Conservation (phyloP, 371 early-diverging fungal species). For the Mucor indicus region DNA sequence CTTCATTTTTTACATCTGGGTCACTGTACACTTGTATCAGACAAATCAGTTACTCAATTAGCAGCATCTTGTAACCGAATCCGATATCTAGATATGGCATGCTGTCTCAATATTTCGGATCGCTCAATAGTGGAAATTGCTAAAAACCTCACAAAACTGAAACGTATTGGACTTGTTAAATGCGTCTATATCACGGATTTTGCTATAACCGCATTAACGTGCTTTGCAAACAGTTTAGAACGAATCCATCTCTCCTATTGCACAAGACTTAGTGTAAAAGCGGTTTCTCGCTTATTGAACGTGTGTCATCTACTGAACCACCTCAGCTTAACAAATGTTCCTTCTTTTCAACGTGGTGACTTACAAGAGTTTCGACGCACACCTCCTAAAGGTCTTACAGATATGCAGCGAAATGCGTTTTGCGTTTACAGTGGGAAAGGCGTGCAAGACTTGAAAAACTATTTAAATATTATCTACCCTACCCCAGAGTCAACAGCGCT, state of each 20-base stretch:
- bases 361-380: conserved; percentile 54
- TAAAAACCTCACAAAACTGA: conserved; percentile 48
- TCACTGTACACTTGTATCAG: conserved; percentile 57
- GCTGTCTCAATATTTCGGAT: conserved; percentile 57
- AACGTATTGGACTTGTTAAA: conserved; percentile 63
- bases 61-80: conserved; percentile 56
- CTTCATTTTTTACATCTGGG: conserved; percentile 62
- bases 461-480: conserved; percentile 17
- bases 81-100: conserved; percentile 64
- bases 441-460: conserved; percentile 43
- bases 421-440: conserved; percentile 64
- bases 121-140: conserved; percentile 51
- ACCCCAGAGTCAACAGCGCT: too few species aligned
- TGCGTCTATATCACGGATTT: conserved; percentile 58
- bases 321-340: conserved; percentile 59
- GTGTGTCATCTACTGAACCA: conserved; percentile 54
- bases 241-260: conserved; percentile 65
- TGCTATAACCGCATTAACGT: conserved; percentile 48
- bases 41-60: conserved; percentile 45
- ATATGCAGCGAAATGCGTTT: conserved; percentile 55
- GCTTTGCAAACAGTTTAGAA: conserved; percentile 49
- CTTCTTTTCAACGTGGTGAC: conserved; percentile 51
- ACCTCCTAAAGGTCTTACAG: conserved; percentile 56
- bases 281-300: conserved; percentile 50
- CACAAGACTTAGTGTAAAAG: conserved; percentile 40